Base-by-base conservation (phyloP, 768 basidiomycete genomes). In the Lactarius evosmus region DNA sequence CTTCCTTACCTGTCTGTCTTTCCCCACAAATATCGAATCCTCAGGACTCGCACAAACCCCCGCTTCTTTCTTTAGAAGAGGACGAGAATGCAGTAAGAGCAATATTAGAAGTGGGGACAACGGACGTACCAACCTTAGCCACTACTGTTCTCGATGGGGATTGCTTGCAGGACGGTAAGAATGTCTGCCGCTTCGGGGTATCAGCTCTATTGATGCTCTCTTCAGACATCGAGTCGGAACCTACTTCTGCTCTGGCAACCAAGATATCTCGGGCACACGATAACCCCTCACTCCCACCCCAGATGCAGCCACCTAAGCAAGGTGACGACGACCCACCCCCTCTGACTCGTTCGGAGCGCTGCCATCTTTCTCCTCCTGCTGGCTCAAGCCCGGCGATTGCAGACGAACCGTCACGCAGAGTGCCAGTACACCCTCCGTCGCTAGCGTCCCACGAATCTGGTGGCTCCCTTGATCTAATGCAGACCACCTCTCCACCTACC, bases 271-370 rank as follows among this genome's bases (percentile, higher is more conserved):
- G 84, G 56, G 89, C 90, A 57, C 82, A 84, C 62, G 85, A 84
- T 69, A 92, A 92, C 69, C 90, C 90, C 19, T 91, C 89, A 19
- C 89, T 89, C 19, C 84, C 84, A 5, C 84, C 84, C 52, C 67
- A 56, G 50, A 67, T 56, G 55, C 68, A 64, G 3, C 66, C 68
- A 27, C 69, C 62, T 61, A 67, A 64, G 62, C 36, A 27, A 25
- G 30, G 16, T n/a, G 59, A 29, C 30, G 46, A 36, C 22, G 34
- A 57, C 52, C 52, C 22, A 40, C 32, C 29, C 9, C 17, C 33
- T 30, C 57, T 53, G 12, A 36, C 51, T 16, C 29, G 11, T 38
- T 22, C 58, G 38, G 58, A 50, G 1, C 36, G 25, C n/a, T 34
- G 22, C 9, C 41, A 4, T 17, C 25, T 5, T 30, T 25, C 65